Evolutionary conservation across 164 flowering plant species (phyloP), one percentile per base, ranked within the genome.

Genomic region (Amborella trichopoda): DNA sequence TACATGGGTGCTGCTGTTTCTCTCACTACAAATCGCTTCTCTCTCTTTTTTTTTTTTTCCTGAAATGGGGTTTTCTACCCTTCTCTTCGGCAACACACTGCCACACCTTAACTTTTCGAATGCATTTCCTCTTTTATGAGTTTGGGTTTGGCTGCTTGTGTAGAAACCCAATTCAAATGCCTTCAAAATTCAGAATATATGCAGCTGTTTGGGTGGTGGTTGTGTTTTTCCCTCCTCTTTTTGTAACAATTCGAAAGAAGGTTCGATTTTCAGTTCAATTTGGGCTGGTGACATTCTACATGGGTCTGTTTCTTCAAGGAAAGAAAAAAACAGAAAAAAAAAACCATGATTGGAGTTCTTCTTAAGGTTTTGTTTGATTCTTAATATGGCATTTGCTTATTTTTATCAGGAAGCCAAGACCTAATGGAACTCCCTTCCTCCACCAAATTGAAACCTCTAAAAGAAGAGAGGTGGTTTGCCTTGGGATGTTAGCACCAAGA

Each of bases 401-500:
- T 23, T 3, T 24, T 46, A 58, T 59, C 69, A 76, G 82, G 52
- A 65, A 63, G 59, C 38, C 25, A 38, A 64, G 61, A 26, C 41
- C 52, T 40, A 44, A 39, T n/a, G 60, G 25, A 26, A 52, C 44
- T 50, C 52, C 49, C 40, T 26, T 19, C 17, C 24, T 44, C 50
- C 62, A 42, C 22, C 64, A 54, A 23, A 40, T 63, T 34, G 65
- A 61, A 56, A 34, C 59, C 34, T 53, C 41, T 33, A 52, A 59
- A 48, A 70, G 74, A 59, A 32, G 61, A 40, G 56, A 53, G 45
- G 70, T 85, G 17, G 72, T 88, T 28, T 70, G 67, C 23, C 76
- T 58, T 68, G 78, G 94, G 14, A 93, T 93, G 94, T 63, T 93
- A 63, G 65, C 84, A 12, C 96, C 96, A 4, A 71, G 99, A 52